Evolutionary conservation across 768 basidiomycete species (phyloP), one percentile per base, ranked within the genome.

Genomic region (Rubroboletus pulcherrimus): DNA sequence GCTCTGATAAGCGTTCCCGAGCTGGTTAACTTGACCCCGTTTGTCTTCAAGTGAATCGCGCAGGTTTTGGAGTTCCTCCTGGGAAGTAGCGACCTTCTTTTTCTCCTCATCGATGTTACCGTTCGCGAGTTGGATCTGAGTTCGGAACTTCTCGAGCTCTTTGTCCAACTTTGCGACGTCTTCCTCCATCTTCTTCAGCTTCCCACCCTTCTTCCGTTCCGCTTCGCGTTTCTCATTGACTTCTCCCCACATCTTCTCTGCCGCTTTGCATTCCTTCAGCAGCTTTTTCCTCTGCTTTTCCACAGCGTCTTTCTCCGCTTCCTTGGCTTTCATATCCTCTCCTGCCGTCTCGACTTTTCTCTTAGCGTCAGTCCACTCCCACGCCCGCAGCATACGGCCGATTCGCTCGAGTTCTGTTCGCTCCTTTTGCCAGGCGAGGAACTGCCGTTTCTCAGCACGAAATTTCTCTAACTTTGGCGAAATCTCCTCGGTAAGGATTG

Each of bases 201-300:
- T 97, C 1, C 97, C 97, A 1, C 93, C 95, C 67, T 97, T 98
- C 65, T 83, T 84, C 69, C 94, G 78, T 73, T 99, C 97, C 62
- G 83, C 83, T 49, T 98, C 91, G 30, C 93, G 76, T 68, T 85
- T 82, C 73, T 83, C 83, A 56, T 82, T 79, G 24, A 98, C 89
- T 19, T 80, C 78, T 39, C 73, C 74, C 42, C 80, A 70, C 58
- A 87, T 86, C 60, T 79, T 82, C 73, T 94, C 90, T 9, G 88
- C 86, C 0, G 77, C 80, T 49, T 79, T 77, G 26, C 74, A 73
- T 53, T 90, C 89, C 47, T 77, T 77, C 39, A 69, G 60, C 40
- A 80, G 76, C 40, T 78, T 78, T 59, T 81, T 77, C 61, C 74
- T 81, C 35, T 75, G 73, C 54, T 77, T 77, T 49, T 82, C 74